Base-by-base conservation (phyloP, 2,329 filamentous ascomycete species). In the Fusarium sp. region DNA sequence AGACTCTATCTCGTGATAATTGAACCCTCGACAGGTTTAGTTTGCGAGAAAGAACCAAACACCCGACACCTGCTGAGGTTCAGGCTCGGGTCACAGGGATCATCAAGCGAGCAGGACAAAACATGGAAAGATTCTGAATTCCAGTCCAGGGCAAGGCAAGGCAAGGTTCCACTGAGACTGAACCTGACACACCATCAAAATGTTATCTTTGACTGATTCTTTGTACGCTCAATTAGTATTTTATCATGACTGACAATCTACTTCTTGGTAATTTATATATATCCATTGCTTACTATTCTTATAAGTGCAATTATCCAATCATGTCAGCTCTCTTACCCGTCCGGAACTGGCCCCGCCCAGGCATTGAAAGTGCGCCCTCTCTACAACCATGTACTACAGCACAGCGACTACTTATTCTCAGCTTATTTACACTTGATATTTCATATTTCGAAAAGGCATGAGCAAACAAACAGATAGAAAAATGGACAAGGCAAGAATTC, bases 401-500 rank as follows among this genome's bases (percentile, higher is more conserved):
- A 38, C 18, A 52, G 22, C 25, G 14, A 27, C 32, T 22, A 52
- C 8, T 22, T 38, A 44, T 32, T 43, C 22, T 27, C 52, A n/a
- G 38, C 20, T 27, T 11, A 9, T 45, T 25, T 34, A 15, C 47
- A 9, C 5, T 18, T 64, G 15, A 30, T 10, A 20, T 42, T 32
- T 2, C 22, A 20, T 25, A 14, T 43, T 8, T 8, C 18, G 16
- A 25, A 20, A 42, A 27, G 3, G 18, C 14, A 40, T 16, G 27
- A 12, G 1, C 9, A 47, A 18, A 8, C 6, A 47, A 22, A 40
- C 11, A 8, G 14, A 8, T 6, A 18, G 11, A 22, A 8, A 18
- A 52, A 73, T 71, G 58, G 71, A 67, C 12, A 73, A 72, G 16
- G 59, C 65, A 24, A 60, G 61, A 30, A 34, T 74, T 2, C 52